Conservation (phyloP, 2,329 filamentous ascomycete species). For the Phialophora verrucosa region DNA sequence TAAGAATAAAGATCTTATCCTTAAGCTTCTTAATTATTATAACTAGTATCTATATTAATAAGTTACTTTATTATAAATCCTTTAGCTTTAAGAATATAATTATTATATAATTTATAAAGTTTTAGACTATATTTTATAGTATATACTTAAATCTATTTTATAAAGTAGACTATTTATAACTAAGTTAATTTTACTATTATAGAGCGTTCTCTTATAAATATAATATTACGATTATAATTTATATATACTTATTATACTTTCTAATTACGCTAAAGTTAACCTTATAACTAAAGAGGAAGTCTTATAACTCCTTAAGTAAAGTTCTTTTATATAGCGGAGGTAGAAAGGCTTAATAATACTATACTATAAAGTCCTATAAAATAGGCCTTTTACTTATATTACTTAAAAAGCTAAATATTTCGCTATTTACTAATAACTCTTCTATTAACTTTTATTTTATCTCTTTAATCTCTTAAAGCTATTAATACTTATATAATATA, state of each 20-base stretch:
- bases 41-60: neutral
- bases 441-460: neutral
- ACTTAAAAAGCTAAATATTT: neutral
- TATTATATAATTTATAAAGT: conserved; percentile 1
- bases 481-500: neutral
- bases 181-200: neutral
- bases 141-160: neutral
- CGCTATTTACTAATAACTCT: neutral
- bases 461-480: conserved; percentile 1
- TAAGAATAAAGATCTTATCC: too few relatives aligned
- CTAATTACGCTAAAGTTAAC: neutral
- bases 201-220: too few relatives aligned
- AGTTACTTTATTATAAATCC: neutral
- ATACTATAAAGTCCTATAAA: too few relatives aligned
- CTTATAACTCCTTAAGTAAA: too few relatives aligned
- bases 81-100: neutral
- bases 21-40: neutral
- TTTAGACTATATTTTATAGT: neutral
- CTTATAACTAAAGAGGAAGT: neutral
- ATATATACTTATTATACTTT: neutral
- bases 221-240: neutral
- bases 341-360: too few relatives aligned
- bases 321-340: too few relatives aligned
- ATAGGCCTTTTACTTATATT: too few relatives aligned
- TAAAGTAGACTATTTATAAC: neutral